Percentiles rank a stretch among this genome's conserved stretches.
phyloP scores from a whole-genome alignment of 495 filamentous ascomycete species.

The Talaromyces liani region DNA sequence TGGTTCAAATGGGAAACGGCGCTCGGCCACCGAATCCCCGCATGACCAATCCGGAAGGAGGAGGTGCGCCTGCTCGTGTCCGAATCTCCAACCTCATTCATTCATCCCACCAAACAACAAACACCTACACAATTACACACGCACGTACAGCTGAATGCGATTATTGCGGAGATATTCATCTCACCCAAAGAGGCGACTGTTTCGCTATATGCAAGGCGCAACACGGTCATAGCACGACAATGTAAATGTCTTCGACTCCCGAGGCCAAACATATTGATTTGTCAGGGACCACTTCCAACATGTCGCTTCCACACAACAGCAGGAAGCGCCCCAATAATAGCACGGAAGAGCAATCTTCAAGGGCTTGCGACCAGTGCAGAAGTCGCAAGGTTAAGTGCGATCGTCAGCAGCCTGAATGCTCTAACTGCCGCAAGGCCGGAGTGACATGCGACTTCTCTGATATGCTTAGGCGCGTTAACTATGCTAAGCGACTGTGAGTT shows the following conservation, averaged over 20 bases:
- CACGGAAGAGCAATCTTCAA: background rate
- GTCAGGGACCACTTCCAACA: background rate
- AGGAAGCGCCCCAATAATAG: background rate
- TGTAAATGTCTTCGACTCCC: background rate
- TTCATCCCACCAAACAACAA: background rate
- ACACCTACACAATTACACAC: background rate
- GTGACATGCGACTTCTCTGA: background rate
- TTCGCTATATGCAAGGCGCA: background rate
- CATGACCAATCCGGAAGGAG: background rate
- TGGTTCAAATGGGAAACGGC: background rate
- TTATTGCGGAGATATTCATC: background rate
- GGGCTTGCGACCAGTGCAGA: slow-evolving; percentile 15
- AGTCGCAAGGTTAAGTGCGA: slow-evolving; percentile 26
- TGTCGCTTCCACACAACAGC: background rate
- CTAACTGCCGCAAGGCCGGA: slow-evolving; percentile 14
- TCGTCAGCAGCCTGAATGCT: slow-evolving; percentile 23
- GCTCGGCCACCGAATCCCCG: background rate
- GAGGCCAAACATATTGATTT: background rate
- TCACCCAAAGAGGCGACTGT: background rate
- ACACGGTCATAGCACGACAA: background rate
- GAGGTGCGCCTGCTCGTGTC: background rate
- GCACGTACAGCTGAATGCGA: background rate
- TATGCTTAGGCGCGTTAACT: background rate
- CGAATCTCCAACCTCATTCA: background rate
- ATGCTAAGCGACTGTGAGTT: slow-evolving; percentile 1